Evolutionary conservation across 768 basidiomycete genomes (phyloP).

Genomic region (Boletus fagicola): DNA sequence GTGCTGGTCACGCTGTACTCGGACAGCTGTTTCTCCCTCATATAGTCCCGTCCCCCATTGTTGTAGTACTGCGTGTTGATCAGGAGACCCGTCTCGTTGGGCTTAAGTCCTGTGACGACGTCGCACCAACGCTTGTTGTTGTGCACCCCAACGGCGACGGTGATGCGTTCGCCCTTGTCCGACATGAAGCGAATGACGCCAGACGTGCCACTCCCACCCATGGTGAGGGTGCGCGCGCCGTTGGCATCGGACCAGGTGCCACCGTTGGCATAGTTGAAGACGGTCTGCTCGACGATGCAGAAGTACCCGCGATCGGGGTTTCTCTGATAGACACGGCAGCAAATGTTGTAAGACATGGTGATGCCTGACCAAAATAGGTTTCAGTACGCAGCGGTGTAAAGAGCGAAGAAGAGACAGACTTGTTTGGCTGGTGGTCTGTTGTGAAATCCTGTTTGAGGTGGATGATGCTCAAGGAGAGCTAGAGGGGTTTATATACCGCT

Average conservation of each 20-base stretch:
- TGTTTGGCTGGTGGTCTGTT: neutral
- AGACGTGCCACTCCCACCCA: slow-evolving; percentile 41
- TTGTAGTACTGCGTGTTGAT: slow-evolving; percentile 33
- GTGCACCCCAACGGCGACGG: slow-evolving; percentile 39
- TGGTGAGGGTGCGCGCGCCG: slow-evolving; percentile 29
- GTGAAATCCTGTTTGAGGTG: neutral
- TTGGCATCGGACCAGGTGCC: slow-evolving; percentile 32
- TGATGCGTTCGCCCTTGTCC: slow-evolving; percentile 31
- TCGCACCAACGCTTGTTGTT: slow-evolving; percentile 42
- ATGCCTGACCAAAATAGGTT: neutral
- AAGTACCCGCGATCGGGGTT: slow-evolving; percentile 6
- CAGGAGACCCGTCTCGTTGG: slow-evolving; percentile 22
- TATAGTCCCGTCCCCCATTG: neutral
- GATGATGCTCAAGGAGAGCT: too few relatives aligned
- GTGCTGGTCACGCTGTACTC: slow-evolving; percentile 8
- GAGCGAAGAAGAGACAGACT: neutral
- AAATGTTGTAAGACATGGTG: slow-evolving; percentile 10
- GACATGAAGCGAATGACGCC: slow-evolving; percentile 36
- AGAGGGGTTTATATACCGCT: neutral
- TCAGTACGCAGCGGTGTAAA: neutral
- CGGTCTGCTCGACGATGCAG: slow-evolving; percentile 3
- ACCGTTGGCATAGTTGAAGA: slow-evolving; percentile 5
- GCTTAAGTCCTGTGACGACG: slow-evolving; percentile 33
- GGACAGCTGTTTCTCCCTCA: slow-evolving; percentile 7
- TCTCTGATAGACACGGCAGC: slow-evolving; percentile 1